phyloP scores from a whole-genome alignment of 306 rosid genomes.

The Medicago lupulina region DNA sequence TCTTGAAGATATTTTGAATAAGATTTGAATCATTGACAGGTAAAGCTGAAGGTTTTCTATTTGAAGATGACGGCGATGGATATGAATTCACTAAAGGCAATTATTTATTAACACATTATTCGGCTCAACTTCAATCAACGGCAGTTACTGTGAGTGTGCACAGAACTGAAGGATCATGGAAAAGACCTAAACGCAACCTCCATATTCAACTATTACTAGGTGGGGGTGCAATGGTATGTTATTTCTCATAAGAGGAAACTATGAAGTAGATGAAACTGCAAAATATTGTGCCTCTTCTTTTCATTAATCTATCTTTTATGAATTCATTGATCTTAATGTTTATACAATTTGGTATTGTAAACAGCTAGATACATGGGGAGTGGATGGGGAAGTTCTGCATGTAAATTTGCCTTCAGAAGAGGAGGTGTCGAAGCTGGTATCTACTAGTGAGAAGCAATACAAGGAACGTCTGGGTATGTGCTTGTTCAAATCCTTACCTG shows the following conservation, averaged over 20 bases:
- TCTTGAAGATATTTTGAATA: slow-evolving; percentile 12
- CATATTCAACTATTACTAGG: slow-evolving; percentile 84
- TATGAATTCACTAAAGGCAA: slow-evolving; percentile 76
- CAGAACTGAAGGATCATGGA: slow-evolving; percentile 81
- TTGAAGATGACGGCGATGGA: slow-evolving; percentile 97
- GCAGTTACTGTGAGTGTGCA: slow-evolving; percentile 66
- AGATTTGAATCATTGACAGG: slow-evolving; percentile 57
- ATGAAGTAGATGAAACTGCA: slow-evolving; percentile 22
- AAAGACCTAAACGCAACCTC: slow-evolving; percentile 74
- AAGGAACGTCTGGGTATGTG: slow-evolving; percentile 62
- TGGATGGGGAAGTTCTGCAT: slow-evolving; percentile 82
- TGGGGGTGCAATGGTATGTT: slow-evolving; percentile 82
- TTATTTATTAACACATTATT: slow-evolving; percentile 77
- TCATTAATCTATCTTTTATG: slow-evolving; percentile 26
- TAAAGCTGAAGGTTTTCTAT: slow-evolving; percentile 85
- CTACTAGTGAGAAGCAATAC: slow-evolving; percentile 64
- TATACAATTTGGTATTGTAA: slow-evolving; percentile 29
- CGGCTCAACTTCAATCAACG: slow-evolving; percentile 72
- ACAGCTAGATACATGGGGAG: slow-evolving; percentile 81
- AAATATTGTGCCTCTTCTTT: slow-evolving; percentile 14
- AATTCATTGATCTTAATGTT: slow-evolving; percentile 24
- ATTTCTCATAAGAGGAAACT: slow-evolving; percentile 30
- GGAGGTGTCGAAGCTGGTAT: slow-evolving; percentile 67
- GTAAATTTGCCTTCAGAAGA: slow-evolving; percentile 68
- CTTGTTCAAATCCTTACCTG: slow-evolving; percentile 27